Evolutionary conservation across 805 yeast genomes (phyloP).

Genomic region (Ogataea allantospora): DNA sequence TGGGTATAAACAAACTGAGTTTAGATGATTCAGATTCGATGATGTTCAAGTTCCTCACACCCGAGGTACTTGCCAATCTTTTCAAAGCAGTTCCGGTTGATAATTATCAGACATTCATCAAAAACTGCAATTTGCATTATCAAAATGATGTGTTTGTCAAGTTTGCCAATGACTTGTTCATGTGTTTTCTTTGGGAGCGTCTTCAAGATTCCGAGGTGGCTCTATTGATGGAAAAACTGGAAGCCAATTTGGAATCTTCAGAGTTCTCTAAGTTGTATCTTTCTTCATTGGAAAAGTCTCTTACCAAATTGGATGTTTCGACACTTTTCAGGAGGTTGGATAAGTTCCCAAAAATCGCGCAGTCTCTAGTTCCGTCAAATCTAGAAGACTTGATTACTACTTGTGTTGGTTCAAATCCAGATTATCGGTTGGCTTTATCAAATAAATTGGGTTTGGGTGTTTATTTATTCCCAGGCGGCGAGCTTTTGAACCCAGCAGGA

Average conservation of each 20-base stretch:
- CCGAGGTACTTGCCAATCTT: slow-evolving; percentile 35
- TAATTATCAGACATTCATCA: slow-evolving; percentile 20
- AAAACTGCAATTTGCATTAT: slow-evolving; percentile 24
- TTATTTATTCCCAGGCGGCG: slow-evolving; percentile 8
- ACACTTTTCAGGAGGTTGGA: slow-evolving; percentile 6
- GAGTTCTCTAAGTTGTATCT: slow-evolving; percentile 17
- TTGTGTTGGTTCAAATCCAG: slow-evolving; percentile 11
- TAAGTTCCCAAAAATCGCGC: slow-evolving; percentile 3
- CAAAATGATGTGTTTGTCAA: slow-evolving; percentile 19
- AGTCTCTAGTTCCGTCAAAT: slow-evolving; percentile 8
- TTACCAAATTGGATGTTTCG: slow-evolving; percentile 2
- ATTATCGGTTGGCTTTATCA: slow-evolving; percentile 16
- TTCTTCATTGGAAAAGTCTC: slow-evolving; percentile 6
- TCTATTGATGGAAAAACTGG: slow-evolving; percentile 22
- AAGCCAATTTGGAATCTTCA: slow-evolving; percentile 16
- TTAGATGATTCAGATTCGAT: slow-evolving; percentile 13
- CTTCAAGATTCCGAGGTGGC: slow-evolving; percentile 1
- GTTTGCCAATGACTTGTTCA: slow-evolving; percentile 20
- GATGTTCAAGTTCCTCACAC: slow-evolving; percentile 34
- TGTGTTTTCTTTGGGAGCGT: slow-evolving; percentile 17
- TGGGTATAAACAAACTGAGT: slow-evolving; percentile 6
- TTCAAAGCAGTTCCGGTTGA: slow-evolving; percentile 28
- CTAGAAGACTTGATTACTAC: slow-evolving; percentile 3
- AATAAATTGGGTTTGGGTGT: slow-evolving; percentile 26
- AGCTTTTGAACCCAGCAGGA: background rate